Evolutionary conservation across 1,139 yeast genomes (phyloP), one percentile per base, ranked within the genome.

Genomic region (Hansenula anomala): DNA sequence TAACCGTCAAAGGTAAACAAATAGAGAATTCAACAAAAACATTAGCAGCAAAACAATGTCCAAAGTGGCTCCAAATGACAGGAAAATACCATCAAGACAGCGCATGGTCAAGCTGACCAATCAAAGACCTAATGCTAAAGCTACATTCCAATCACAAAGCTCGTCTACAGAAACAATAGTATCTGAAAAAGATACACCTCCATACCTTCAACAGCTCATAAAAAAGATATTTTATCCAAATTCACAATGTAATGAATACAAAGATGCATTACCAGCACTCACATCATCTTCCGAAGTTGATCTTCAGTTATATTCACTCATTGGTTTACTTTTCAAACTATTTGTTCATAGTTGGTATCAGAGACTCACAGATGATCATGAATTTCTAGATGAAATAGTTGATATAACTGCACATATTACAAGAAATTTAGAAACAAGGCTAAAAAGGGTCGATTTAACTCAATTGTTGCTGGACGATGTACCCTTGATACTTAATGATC

Each of bases 311-410:
- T 71, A 71, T 46, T 67, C 73, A 1, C 47, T 74, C 5, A 43
- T 71, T 10, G 73, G 74, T 1, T 52, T 73, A 18, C 49, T 73
- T 5, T 43, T 70, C 34, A 60, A 66, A n/a, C 67, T 67, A 40
- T 73, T 74, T 48, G 63, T 74, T 4, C 56, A 60, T 20, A 52
- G 63, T 6, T 74, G 80, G 80, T 73, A 73, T 46, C 48, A 49
- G 23, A 51, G 54, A 18, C 51, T 71, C 15, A 63, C 71, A 7
- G 67, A 62, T 33, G 72, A 68, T 36, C 59, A 61, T 6, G 65
- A 64, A 31, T 66, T 73, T 40, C 48, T 61, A 9, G 47, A 44
- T 18, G 75, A 71, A 39, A 43, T 72, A 3, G 51, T 70, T 0
- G 54, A 56, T 14, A 54, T 66, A 1, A 41, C 62, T 9, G 66